These are phyloP conservation scores for Pestalotiopsis sp. DNA, from an alignment of 2,329 filamentous ascomycete species.

Conservation along the genomic window DNA sequence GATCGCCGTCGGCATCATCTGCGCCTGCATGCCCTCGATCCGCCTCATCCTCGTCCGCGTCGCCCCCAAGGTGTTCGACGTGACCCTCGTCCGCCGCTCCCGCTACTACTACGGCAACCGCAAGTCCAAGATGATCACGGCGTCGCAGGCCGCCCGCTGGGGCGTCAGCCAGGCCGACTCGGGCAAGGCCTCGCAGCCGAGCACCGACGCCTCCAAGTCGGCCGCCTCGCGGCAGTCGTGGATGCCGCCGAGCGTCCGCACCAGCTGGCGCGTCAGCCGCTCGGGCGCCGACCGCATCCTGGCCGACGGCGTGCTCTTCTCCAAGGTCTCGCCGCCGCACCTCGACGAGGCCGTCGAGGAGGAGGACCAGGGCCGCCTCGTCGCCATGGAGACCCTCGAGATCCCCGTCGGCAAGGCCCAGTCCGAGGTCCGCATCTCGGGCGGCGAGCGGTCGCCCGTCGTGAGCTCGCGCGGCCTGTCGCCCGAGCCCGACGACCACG, in stretches of 20 bases:
- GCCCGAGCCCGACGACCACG: neutral
- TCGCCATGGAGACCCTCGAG: neutral
- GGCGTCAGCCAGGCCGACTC: neutral
- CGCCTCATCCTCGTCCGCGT: conserved; percentile 14
- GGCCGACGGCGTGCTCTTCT: conserved; percentile 3
- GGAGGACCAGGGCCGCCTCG: neutral
- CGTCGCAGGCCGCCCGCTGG: neutral
- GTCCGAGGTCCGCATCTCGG: neutral
- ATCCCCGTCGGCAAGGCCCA: neutral
- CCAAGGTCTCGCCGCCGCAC: neutral
- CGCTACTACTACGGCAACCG: conserved; percentile 5
- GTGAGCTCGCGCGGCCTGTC: neutral
- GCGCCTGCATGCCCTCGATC: conserved; percentile 17
- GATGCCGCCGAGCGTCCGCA: neutral
- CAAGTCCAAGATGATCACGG: neutral
- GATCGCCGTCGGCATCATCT: conserved; percentile 28
- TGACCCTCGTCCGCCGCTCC: neutral
- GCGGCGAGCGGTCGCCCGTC: neutral
- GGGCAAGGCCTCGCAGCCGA: neutral
- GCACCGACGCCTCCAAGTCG: conserved; percentile 1
- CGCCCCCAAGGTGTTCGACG: conserved; percentile 12
- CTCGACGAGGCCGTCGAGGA: neutral
- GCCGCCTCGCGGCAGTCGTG: conserved; percentile 5
- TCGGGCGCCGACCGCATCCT: neutral
- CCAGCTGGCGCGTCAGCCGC: conserved; percentile 7